Evolutionary conservation across 2,329 filamentous ascomycete species (phyloP).

Genomic region (Aureobasidium sp.): DNA sequence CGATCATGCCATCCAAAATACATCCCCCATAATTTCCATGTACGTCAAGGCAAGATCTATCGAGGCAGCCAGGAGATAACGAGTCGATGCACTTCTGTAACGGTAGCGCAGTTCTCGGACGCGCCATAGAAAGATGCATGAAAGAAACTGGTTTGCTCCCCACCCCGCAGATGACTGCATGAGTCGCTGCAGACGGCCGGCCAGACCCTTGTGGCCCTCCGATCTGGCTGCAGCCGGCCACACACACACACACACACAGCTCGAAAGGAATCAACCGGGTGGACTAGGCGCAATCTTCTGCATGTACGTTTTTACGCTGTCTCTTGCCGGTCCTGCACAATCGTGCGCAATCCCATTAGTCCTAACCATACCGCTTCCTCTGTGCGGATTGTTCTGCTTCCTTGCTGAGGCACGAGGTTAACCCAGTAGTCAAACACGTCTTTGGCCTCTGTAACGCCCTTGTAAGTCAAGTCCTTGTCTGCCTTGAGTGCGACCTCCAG

Average conservation of each 20-base stretch:
- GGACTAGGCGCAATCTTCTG: not conserved
- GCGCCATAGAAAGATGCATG: not conserved
- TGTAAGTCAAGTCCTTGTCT: slow-evolving; percentile 51
- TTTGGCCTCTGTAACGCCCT: slow-evolving; percentile 57
- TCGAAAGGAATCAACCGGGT: too few species aligned
- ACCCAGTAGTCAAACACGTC: slow-evolving; percentile 80
- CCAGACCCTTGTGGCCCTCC: not conserved
- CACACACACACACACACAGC: too few species aligned
- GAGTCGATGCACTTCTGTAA: not conserved
- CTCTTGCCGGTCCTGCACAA: slow-evolving; percentile 24
- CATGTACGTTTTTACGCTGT: not conserved
- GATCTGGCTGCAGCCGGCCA: not conserved
- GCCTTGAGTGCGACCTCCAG: slow-evolving; percentile 66
- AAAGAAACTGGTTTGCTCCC: slow-evolving; percentile 1
- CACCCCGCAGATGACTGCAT: not conserved
- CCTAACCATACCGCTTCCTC: slow-evolving; percentile 79
- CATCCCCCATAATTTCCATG: too few species aligned
- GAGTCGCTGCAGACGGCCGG: not conserved
- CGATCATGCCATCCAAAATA: not conserved
- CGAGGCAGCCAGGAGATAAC: not conserved
- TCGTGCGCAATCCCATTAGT: slow-evolving; percentile 56
- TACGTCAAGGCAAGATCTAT: too few species aligned
- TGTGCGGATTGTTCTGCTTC: slow-evolving; percentile 73
- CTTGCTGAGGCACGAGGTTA: slow-evolving; percentile 72
- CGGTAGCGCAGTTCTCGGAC: not conserved